Evolutionary conservation across 2,329 filamentous ascomycete species (phyloP), one percentile per base, ranked within the genome.

Genomic region (Massarina eburnea): DNA sequence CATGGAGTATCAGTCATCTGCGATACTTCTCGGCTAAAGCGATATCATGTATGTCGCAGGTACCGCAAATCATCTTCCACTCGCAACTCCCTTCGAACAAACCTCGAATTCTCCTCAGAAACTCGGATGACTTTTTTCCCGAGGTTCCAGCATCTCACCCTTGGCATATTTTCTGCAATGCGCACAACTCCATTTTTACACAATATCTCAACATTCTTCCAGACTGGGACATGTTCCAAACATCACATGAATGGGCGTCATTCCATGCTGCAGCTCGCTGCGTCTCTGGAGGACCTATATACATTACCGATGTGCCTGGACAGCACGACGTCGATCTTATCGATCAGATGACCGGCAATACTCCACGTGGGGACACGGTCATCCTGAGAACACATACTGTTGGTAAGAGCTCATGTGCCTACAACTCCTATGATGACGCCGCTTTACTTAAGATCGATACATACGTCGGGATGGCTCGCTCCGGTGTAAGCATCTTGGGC

Each of bases 91-190:
- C 88, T 1, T 81, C 77, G n/a, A 89, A 86, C 64, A 83, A 84
- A 39, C 88, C 89, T 0, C 76, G 82, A 0, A 78, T 95, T 19
- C 76, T 91, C 0, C 80, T 91, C 15, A 86, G 94, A 37, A 97
- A 95, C 71, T 95, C 89, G 1, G 91, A 85, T 51, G 88, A 97
- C 71, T 99, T 91, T 76, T 96, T 95, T 68, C 94, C 94, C 0
- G 82, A 91, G 35, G 80, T 91, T 3, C 81, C 85, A 0, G 80
- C 83, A 0, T 90, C 87, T 6, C 94, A 99, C 51, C 82, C 91
- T 0, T 99, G 94, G 92, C 94, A 99, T 68, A 80, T 97, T 27
- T 99, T 95, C 77, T 83, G 86, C 52, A 99, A 97, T 64, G 92
- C 92, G 0, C 88, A 96, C 70, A 96, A 95, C 66, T 79, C 83